Evolutionary conservation across 257 asterid species (phyloP).

Genomic region (Cruciata laevipes): DNA sequence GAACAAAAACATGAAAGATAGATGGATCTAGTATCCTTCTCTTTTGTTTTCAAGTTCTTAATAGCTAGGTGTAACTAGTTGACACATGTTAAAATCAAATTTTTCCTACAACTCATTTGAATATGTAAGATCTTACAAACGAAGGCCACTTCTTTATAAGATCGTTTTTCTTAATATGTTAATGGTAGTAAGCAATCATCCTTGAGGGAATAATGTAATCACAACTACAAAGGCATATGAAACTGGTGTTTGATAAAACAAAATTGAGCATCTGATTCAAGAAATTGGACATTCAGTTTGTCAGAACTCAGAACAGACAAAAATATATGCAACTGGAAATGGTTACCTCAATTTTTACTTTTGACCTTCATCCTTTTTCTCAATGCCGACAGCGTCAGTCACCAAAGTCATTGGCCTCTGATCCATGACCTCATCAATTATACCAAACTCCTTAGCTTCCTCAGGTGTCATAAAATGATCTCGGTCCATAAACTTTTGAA

Average conservation of each 20-base stretch:
- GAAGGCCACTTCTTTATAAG: neutral
- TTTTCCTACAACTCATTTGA: neutral
- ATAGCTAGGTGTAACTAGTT: neutral
- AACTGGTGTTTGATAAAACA: neutral
- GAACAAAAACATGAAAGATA: neutral
- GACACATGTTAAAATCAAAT: neutral
- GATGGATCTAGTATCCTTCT: neutral
- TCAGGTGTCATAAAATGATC: constrained; percentile 91
- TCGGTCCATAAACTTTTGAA: constrained; percentile 76
- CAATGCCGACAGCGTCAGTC: constrained; percentile 58
- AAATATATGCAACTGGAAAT: neutral
- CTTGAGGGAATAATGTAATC: neutral
- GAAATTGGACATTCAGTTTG: neutral
- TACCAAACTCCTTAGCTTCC: constrained; percentile 89
- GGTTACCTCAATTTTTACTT: constrained; percentile 44
- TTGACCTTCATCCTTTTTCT: constrained; percentile 48
- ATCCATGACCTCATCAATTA: constrained; percentile 81
- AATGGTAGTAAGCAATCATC: neutral
- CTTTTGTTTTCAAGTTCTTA: neutral
- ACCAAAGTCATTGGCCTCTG: constrained; percentile 71
- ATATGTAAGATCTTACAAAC: too few relatives aligned
- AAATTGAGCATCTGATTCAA: neutral
- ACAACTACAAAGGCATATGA: neutral
- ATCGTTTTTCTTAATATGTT: too few relatives aligned
- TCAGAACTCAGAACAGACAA: neutral